phyloP scores from a whole-genome alignment of 1,284 basidiomycete genomes.

The Melampsora occidentalis region DNA sequence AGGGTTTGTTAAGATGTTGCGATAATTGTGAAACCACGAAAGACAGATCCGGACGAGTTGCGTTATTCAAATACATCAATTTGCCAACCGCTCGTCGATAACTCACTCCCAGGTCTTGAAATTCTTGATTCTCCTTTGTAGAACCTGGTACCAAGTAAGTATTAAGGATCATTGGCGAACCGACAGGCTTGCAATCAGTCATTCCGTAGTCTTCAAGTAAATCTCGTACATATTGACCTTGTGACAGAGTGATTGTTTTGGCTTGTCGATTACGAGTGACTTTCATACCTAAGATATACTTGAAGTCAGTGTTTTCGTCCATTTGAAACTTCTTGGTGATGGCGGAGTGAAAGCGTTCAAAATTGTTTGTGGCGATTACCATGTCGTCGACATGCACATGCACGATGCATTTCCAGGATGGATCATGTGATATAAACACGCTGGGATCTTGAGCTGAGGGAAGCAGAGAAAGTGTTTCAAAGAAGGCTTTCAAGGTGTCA shows the following conservation, averaged over 20 bases:
- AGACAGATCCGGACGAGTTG: neutral
- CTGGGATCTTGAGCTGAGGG: neutral
- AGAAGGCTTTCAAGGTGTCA: no score
- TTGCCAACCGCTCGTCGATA: no score
- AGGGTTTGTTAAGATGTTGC: neutral
- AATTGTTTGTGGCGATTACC: neutral
- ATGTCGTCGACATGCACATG: neutral
- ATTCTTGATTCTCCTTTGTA: no score
- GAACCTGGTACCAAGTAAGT: neutral
- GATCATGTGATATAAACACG: neutral
- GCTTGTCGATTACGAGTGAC: neutral
- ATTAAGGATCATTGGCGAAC: neutral
- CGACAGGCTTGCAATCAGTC: neutral
- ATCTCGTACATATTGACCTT: neutral
- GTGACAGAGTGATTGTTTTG: neutral
- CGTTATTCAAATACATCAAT: neutral
- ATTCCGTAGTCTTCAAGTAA: conserved; percentile 12
- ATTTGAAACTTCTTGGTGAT: conserved; percentile 5
- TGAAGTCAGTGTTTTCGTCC: conserved; percentile 1
- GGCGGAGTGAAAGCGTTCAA: no score
- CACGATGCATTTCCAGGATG: neutral
- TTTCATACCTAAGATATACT: conserved; percentile 13
- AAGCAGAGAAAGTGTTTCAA: neutral
- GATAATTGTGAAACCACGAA: neutral
- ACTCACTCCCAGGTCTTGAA: no score